Percentiles rank a stretch among this genome's conserved stretches.
These are phyloP conservation scores for Wallacemonas sp. DNA, from an alignment of 208 protist genomes.

Conservation along the genomic window DNA sequence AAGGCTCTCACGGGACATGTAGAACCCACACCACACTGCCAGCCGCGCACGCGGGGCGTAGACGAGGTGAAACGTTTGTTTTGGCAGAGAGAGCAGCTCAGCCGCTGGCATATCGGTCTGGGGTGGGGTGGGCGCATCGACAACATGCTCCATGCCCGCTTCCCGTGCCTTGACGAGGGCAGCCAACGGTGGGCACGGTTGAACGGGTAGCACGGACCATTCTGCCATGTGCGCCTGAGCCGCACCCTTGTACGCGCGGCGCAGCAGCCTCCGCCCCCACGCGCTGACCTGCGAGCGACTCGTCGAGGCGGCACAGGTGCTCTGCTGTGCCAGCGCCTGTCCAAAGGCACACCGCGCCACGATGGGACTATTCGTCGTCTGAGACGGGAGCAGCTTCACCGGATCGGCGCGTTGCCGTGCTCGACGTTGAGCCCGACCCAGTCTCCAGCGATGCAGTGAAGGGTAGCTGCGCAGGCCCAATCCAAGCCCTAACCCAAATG, in stretches of 20 bases:
- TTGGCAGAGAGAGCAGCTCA: constrained; percentile 35
- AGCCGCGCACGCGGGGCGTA: constrained; percentile 42
- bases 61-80: constrained; percentile 40
- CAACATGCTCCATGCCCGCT: too few species aligned
- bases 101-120: too few species aligned
- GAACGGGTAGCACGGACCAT: background rate
- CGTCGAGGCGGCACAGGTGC: background rate
- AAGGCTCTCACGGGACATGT: constrained; percentile 23
- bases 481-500: background rate
- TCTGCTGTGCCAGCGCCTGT: background rate
- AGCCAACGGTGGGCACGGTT: background rate
- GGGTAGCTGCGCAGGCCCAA: too few species aligned
- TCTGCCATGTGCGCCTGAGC: background rate
- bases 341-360: background rate
- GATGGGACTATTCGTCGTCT: background rate
- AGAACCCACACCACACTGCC: constrained; percentile 55
- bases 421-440: background rate
- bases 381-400: constrained; percentile 31
- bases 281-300: background rate
- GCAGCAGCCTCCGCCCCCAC: constrained; percentile 6
- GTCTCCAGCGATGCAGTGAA: background rate
- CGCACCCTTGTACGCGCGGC: background rate
- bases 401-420: constrained; percentile 25
- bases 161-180: background rate
- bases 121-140: too few species aligned